phyloP scores from a whole-genome alignment of 2,329 filamentous ascomycete species.

The Thielaviopsis musarum region DNA sequence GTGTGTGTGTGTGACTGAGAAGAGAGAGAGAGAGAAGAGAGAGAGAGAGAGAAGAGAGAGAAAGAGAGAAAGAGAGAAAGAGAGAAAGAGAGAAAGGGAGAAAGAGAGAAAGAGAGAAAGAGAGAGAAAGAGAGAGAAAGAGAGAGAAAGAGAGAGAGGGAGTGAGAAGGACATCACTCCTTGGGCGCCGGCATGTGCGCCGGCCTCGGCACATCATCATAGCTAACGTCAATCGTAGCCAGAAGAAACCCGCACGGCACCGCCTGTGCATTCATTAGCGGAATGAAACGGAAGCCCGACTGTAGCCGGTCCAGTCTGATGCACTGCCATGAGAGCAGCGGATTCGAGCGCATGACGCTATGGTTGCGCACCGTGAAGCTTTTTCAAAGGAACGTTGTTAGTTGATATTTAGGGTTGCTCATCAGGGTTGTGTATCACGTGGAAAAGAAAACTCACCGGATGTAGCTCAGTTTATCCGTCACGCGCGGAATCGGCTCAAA shows the following conservation, averaged over 20 bases:
- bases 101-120: no score
- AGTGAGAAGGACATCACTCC: background rate
- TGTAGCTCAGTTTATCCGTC: slow-evolving; percentile 53
- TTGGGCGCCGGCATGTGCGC: background rate
- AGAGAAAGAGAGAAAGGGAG: background rate
- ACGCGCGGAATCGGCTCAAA: slow-evolving; percentile 43
- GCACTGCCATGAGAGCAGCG: slow-evolving; percentile 37
- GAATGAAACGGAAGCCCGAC: slow-evolving; percentile 37
- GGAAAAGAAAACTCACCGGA: slow-evolving; percentile 43
- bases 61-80: background rate
- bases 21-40: background rate
- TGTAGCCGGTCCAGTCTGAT: slow-evolving; percentile 41
- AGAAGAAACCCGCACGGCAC: slow-evolving; percentile 31
- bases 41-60: background rate
- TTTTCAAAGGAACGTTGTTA: no score
- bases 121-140: background rate
- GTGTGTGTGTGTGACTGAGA: no score
- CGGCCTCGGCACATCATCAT: slow-evolving; percentile 14
- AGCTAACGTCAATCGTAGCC: slow-evolving; percentile 33
- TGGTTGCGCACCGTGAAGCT: slow-evolving; percentile 41
- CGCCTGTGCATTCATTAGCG: slow-evolving; percentile 30
- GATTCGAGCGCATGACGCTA: slow-evolving; percentile 20
- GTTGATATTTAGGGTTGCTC: no score
- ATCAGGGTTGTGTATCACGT: no score
- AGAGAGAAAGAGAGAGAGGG: background rate